Evolutionary conservation across 2,329 filamentous ascomycete species (phyloP).

Genomic region (Apiospora pterosperma): DNA sequence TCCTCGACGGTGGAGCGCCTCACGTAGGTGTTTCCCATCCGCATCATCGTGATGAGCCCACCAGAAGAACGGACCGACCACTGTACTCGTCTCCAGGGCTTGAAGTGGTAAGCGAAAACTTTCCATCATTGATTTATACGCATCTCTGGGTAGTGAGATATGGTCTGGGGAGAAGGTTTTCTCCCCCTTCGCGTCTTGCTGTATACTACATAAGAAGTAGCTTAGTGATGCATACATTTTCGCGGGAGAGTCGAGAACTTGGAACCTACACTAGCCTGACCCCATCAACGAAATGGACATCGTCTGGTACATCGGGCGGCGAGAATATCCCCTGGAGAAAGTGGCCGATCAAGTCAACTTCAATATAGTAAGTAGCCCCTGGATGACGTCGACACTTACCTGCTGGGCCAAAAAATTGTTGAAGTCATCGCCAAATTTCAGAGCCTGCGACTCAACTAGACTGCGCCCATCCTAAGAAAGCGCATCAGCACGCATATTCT

Average conservation of each 20-base stretch:
- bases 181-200: not conserved
- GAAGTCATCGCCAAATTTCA: slow-evolving; percentile 2
- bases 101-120: not conserved
- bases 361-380: no score
- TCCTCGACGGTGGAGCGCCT: not conserved
- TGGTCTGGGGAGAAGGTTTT: not conserved
- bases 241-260: no score
- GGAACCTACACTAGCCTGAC: not conserved
- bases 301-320: not conserved
- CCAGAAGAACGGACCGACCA: slow-evolving; percentile 8
- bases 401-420: not conserved
- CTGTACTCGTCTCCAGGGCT: slow-evolving; percentile 2
- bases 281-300: not conserved
- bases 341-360: not conserved
- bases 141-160: not conserved
- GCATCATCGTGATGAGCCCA: not conserved
- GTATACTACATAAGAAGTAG: not conserved
- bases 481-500: not conserved
- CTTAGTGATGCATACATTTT: not conserved
- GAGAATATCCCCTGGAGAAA: not conserved
- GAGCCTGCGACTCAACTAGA: not conserved
- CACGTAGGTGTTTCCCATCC: not conserved
- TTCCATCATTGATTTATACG: not conserved
- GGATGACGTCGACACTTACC: not conserved
- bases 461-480: not conserved